Evolutionary conservation across 2,329 filamentous ascomycete genomes (phyloP).

Genomic region (Pseudopyricularia cyperi): DNA sequence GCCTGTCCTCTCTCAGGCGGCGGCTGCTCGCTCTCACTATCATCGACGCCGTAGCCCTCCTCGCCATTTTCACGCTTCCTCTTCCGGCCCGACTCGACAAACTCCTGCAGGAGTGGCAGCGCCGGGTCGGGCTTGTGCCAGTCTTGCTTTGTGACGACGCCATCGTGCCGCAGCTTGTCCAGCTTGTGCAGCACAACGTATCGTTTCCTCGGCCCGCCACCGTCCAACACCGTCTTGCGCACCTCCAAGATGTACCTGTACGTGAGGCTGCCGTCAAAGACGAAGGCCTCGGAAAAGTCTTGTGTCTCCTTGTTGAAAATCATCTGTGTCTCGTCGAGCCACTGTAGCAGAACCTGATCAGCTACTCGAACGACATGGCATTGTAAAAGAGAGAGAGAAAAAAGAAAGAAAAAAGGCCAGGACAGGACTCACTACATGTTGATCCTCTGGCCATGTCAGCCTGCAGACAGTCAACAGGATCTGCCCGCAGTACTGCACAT

Average conservation of each 20-base stretch:
- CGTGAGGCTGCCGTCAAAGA: background rate
- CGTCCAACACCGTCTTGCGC: background rate
- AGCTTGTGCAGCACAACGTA: background rate
- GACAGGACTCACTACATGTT: background rate
- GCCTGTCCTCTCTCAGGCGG: background rate
- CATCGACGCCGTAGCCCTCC: background rate
- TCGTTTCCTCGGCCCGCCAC: background rate
- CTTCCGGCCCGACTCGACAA: background rate
- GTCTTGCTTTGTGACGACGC: background rate
- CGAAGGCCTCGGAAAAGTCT: background rate
- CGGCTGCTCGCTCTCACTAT: background rate
- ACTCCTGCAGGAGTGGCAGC: background rate
- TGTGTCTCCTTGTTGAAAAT: background rate
- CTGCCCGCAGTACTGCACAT: background rate
- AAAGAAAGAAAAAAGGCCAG: background rate
- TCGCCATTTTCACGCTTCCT: background rate
- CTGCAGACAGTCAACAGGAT: background rate
- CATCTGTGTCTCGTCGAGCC: background rate
- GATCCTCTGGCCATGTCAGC: background rate
- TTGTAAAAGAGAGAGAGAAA: too few relatives aligned
- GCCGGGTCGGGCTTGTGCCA: background rate
- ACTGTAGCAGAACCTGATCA: background rate
- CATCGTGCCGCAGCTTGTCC: background rate
- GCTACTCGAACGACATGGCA: background rate
- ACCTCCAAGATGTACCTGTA: background rate